Conservation (phyloP, 768 basidiomycete species). For the Rhodotorula diobovata region DNA sequence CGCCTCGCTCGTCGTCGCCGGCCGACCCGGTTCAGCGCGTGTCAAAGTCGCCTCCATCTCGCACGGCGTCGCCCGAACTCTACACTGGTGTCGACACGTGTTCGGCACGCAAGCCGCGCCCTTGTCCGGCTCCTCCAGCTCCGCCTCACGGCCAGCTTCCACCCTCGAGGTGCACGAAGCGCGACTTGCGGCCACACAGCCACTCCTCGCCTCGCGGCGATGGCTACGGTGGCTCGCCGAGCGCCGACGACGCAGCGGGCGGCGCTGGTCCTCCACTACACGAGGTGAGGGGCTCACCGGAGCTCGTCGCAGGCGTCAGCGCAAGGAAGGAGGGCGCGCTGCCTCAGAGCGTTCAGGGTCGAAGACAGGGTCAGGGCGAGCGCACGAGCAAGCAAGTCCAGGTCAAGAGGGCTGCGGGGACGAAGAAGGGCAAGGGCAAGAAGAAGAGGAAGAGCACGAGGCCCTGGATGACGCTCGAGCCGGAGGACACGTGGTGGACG, state of each 20-base stretch:
- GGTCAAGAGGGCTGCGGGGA: background rate
- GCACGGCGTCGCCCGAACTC: background rate
- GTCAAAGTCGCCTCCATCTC: too few relatives aligned
- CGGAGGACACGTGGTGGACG: background rate
- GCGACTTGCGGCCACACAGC: too few relatives aligned
- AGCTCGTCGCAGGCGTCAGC: background rate
- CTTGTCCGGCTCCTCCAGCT: too few relatives aligned
- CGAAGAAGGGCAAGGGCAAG: background rate
- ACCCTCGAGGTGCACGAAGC: too few relatives aligned
- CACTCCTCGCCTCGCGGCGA: fast-evolving
- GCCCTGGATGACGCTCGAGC: background rate
- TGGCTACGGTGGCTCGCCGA: too few relatives aligned
- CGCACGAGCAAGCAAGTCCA: background rate
- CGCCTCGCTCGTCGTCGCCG: too few relatives aligned
- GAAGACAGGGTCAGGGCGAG: background rate
- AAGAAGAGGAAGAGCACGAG: background rate
- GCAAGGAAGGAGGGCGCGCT: background rate
- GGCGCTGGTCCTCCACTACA: background rate
- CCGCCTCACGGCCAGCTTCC: too few relatives aligned
- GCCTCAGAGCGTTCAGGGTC: background rate
- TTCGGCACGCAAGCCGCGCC: too few relatives aligned
- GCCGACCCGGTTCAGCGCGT: too few relatives aligned
- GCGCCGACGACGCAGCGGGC: too few relatives aligned
- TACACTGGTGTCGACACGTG: background rate
- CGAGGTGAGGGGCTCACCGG: background rate